Evolutionary conservation across 805 yeast genomes (phyloP).

Genomic region (Spathaspora arborariae): DNA sequence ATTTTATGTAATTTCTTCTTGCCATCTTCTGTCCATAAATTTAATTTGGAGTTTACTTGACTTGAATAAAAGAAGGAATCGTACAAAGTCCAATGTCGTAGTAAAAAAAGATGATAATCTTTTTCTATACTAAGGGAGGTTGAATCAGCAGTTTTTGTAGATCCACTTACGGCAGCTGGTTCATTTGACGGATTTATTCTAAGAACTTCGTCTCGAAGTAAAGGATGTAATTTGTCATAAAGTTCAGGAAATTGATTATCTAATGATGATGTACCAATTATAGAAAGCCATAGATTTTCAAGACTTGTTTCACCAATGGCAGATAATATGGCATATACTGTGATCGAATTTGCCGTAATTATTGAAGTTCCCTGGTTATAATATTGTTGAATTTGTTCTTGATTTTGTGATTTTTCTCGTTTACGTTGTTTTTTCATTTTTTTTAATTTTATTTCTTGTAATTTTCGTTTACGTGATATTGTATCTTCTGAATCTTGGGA

Average conservation of each 20-base stretch:
- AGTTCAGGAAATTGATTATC: conserved; percentile 72
- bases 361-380: conserved; percentile 81
- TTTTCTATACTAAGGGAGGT: conserved; percentile 61
- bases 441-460: conserved; percentile 24
- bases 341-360: conserved; percentile 70
- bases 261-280: conserved; percentile 82
- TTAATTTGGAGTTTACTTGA: conserved; percentile 81
- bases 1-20: conserved; percentile 79
- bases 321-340: conserved; percentile 75
- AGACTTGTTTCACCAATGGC: conserved; percentile 76
- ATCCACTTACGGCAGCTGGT: conserved; percentile 4
- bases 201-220: conserved; percentile 76
- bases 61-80: conserved; percentile 89
- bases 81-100: conserved; percentile 91
- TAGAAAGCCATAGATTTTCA: conserved; percentile 77
- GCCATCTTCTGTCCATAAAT: conserved; percentile 90
- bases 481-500: conserved; percentile 26
- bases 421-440: conserved; percentile 37
- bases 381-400: conserved; percentile 63
- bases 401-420: conserved; percentile 41
- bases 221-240: conserved; percentile 67
- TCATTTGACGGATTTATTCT: conserved; percentile 50
- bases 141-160: conserved; percentile 34
- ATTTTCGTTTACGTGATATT: conserved; percentile 21
- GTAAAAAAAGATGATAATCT: conserved; percentile 80